Conservation (phyloP, 2,329 filamentous ascomycete genomes). For the Venturia carpophila region DNA sequence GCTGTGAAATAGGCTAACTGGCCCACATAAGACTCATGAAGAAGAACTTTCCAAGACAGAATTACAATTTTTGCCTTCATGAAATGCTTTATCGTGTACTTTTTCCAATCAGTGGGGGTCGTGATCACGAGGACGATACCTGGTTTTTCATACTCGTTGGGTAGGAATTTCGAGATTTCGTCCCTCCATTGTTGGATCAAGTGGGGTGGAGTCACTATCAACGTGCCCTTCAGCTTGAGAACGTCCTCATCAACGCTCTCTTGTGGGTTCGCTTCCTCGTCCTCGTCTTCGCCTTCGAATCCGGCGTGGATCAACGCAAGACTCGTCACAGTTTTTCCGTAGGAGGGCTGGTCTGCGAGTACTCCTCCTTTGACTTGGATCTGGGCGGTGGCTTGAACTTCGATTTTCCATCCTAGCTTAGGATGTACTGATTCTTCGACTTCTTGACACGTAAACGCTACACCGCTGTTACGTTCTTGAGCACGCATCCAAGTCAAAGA, state of each 20-base stretch:
- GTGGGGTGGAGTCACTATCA: slow-evolving; percentile 51
- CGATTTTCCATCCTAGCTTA: slow-evolving; percentile 49
- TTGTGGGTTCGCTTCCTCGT: slow-evolving; percentile 18
- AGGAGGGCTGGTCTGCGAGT: slow-evolving; percentile 56
- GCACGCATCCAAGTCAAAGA: slow-evolving; percentile 53
- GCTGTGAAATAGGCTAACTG: background rate
- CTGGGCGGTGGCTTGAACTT: slow-evolving; percentile 42
- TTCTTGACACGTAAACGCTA: slow-evolving; percentile 45
- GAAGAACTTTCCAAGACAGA: slow-evolving; percentile 44
- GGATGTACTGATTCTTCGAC: slow-evolving; percentile 48
- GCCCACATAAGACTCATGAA: slow-evolving; percentile 40
- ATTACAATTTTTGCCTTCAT: slow-evolving; percentile 48
- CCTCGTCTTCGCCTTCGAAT: slow-evolving; percentile 28
- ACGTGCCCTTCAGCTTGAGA: slow-evolving; percentile 47
- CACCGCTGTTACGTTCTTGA: slow-evolving; percentile 40
- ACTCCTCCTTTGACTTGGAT: slow-evolving; percentile 49
- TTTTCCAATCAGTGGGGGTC: slow-evolving; percentile 33
- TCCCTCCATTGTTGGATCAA: slow-evolving; percentile 51
- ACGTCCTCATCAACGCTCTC: slow-evolving; percentile 23
- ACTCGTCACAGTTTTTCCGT: slow-evolving; percentile 57
- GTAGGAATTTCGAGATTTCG: slow-evolving; percentile 47
- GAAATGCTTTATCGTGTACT: slow-evolving; percentile 39
- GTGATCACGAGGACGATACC: slow-evolving; percentile 40
- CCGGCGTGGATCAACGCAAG: slow-evolving; percentile 49
- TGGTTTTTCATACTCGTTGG: slow-evolving; percentile 24